These are phyloP conservation scores for Penicillium crystallinum DNA, from an alignment of 495 filamentous ascomycete species.

Conservation along the genomic window DNA sequence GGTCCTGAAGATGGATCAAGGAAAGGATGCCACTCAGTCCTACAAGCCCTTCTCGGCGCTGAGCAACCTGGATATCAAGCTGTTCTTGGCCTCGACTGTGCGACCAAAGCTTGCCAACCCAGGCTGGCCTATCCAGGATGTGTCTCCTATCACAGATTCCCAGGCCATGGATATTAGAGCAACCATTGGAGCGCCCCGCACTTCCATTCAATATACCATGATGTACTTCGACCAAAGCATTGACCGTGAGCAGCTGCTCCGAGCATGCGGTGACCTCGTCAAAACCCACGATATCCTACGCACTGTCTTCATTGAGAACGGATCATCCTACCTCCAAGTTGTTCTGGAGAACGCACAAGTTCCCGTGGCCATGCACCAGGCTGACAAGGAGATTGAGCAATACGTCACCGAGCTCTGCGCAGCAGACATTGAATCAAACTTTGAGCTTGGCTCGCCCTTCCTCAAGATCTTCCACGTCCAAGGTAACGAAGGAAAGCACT, in stretches of 20 bases:
- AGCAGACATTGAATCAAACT: slow-evolving; percentile 34
- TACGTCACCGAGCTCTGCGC: slow-evolving; percentile 38
- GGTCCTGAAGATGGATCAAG: slow-evolving; percentile 24
- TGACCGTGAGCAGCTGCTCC: slow-evolving; percentile 23
- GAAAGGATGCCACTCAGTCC: slow-evolving; percentile 5
- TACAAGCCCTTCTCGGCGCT: slow-evolving; percentile 38
- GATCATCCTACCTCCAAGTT: slow-evolving; percentile 45
- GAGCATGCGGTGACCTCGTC: slow-evolving; percentile 38
- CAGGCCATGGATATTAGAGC: slow-evolving; percentile 45
- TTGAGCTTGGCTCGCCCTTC: slow-evolving; percentile 52
- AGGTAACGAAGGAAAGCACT: slow-evolving; percentile 31
- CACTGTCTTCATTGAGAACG: slow-evolving; percentile 56
- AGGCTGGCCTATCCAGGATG: slow-evolving; percentile 30
- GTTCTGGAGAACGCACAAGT: slow-evolving; percentile 42
- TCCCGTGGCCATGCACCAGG: slow-evolving; percentile 23
- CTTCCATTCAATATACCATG: slow-evolving; percentile 42
- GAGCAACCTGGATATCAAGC: slow-evolving; percentile 22
- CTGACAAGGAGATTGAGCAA: slow-evolving; percentile 34
- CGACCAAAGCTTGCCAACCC: slow-evolving; percentile 27
- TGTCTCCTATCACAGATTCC: slow-evolving; percentile 33
- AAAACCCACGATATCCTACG: slow-evolving; percentile 57
- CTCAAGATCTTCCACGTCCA: slow-evolving; percentile 48
- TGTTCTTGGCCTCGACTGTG: slow-evolving; percentile 22
- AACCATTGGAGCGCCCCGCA: slow-evolving; percentile 44
- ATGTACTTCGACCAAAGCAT: slow-evolving; percentile 33